Conservation (phyloP, 164 flowering plant genomes). For the Akebia trifoliata region DNA sequence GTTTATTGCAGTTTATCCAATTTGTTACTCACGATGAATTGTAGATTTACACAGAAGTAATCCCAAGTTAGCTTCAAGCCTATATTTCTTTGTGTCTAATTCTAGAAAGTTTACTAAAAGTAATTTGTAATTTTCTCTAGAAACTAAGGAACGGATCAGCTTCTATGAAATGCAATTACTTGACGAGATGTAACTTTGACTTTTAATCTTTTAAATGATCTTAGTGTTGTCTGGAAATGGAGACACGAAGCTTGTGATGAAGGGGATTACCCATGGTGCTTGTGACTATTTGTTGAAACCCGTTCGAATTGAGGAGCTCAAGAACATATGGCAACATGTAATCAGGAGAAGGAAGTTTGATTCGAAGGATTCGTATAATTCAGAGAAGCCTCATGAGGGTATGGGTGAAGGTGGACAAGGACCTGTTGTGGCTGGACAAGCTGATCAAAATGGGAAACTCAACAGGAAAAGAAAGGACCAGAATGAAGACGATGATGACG, state of each 20-base stretch:
- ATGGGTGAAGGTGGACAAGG: conserved; percentile 32
- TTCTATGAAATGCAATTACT: too few relatives aligned
- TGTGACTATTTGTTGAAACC: conserved; percentile 89
- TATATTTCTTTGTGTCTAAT: not conserved
- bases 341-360: conserved; percentile 57
- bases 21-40: too few relatives aligned
- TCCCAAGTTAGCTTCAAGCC: not conserved
- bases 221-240: conserved; percentile 82
- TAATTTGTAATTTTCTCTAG: too few relatives aligned
- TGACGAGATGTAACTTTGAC: too few relatives aligned
- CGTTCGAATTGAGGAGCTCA: conserved; percentile 75
- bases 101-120: not conserved
- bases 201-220: conserved; percentile 14
- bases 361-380: conserved; percentile 31
- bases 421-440: conserved; percentile 10
- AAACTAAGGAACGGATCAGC: too few relatives aligned
- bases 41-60: not conserved
- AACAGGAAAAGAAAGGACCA: conserved; percentile 66
- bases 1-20: too few relatives aligned
- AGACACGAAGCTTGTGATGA: conserved; percentile 72
- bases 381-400: conserved; percentile 26
- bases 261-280: conserved; percentile 88
- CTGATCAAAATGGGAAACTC: conserved; percentile 42
- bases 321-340: conserved; percentile 97
- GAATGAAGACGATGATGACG: conserved; percentile 61